Base-by-base conservation (phyloP, 1,284 basidiomycete species). In the Gymnopus androsaceus region DNA sequence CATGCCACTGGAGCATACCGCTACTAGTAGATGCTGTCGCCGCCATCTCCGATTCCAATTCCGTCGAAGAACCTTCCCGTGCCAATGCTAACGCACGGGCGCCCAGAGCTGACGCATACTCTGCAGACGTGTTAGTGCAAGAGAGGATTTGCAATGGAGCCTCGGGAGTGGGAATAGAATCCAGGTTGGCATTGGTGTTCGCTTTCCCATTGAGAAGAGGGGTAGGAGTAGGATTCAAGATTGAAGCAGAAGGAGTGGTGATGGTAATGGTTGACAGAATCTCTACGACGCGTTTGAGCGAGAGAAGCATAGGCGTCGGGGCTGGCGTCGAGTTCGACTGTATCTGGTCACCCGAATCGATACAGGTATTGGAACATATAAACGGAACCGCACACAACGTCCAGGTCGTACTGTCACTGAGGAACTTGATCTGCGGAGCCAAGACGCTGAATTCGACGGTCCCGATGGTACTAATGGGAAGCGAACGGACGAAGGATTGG, bases 351-450 rank as follows among this genome's bases (percentile, higher is more conserved):
- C 12, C 45, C 15, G 6, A 8, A 14, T 8, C n/a, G n/a, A n/a
- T n/a, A n/a, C n/a, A n/a, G 14, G 8, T 4, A 23, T 6, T 28
- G 4, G 17, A 6, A 36, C 38, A 38, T 7, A 28, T 37, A 36
- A 50, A 50, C 15, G 48, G 33, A 38, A 50, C 25, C 15, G 48
- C 48, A 50, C 48, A 50, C 17, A 50, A 15, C 25, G 27, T 36
- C 12, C 27, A 50, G 5, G 37, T 23, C n/a, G 6, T 36, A 27
- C 41, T 42, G 31, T 33, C 31, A 21, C 40, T 23, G 25, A 50
- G 23, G 23, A 34, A 50, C 28, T 38, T 50, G 4, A 50, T 9
- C 5, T 50, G 48, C n/a, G 48, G 48, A 28, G 48, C 33, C 3
- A 50, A 36, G 1, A 36, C 34, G 14, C 14, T 50, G 34, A 50